Evolutionary conservation across 208 protist species (phyloP), one percentile per base, ranked within the genome.

Genomic region (Wallacemonas rigidus): DNA sequence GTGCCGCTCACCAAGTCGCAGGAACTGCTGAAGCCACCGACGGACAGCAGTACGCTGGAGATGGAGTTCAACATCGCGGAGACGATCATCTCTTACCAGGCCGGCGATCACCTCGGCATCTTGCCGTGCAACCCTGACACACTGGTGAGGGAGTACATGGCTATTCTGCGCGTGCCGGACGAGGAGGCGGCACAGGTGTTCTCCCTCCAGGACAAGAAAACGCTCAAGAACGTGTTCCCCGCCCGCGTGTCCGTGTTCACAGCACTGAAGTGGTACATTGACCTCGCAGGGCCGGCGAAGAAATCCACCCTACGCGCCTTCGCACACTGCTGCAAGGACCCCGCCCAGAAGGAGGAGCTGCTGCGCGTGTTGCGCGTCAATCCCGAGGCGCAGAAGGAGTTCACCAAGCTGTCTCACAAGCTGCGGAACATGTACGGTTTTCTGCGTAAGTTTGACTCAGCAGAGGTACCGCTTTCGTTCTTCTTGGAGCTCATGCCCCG

Each of bases 81-180:
- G 54, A 94, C 90, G 7, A 93, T 94, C 71, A 94, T 97, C 50
- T 94, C 91, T 40, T 95, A 96, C 82, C 88, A 98, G 73, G 90
- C 94, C 11, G 98, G 98, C 26, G 98, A 99, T 79, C 97, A 99
- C 81, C 75, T 98, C 4, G 98, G 92, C 55, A 86, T 99, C 17
- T 90, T 95, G 62, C 89, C 98, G n/a, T 80, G 82, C 74, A 99
- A 99, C 82, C 55, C 85, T 8, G 83, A 92, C 48, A 75, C 67
- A 15, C 58, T 98, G 2, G 97, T 99, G 9, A 54, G 95, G 9
- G 75, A 86, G 14, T 96, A 95, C 74, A 62, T 96, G 12, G 47
- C 56, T 1, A 76, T 85, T 39, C 82, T 98, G 14, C 56, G 71
- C 53, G 68, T 92, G 8, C 80, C 79, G 1, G 69, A 83, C 17